Base-by-base conservation (phyloP, 768 basidiomycete species). In the Lactifluus volemus region DNA sequence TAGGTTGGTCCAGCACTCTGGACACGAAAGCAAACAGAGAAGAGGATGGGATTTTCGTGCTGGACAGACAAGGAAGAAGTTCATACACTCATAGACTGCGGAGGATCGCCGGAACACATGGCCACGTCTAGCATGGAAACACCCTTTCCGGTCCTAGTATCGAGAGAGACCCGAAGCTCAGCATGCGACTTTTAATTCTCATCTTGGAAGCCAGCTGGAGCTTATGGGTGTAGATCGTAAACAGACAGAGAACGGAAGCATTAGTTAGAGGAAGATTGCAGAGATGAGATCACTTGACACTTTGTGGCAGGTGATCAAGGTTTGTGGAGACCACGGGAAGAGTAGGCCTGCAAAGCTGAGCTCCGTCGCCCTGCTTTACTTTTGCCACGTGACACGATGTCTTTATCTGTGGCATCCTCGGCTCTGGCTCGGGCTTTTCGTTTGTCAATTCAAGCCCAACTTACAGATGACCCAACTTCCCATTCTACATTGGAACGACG, bases 111-210 rank as follows among this genome's bases (percentile, higher is more conserved):
- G 21, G 38, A 34, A 50, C 14, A 25, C 44, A 11, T 6, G 52
- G 21, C 38, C 11, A 12, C 15, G 45, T 54, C 64, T 25, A 25
- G 2, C 39, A 21, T 21, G 55, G 55, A 8, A 63, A 41, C 8
- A 25, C 15, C 29, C 14, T 39, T 15, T 25, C 64, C 41, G 36
- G n/a, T n/a, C n/a, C n/a, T n/a, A n/a, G 71, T 71, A 68, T 76
- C 74, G 48, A 95, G 73, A 4, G 91, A 93, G 2, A 91, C 92
- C 67, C 91, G 90, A 53, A 95, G 75, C 0, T 89, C 92, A 6
- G 84, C 88, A 70, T 97, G 93, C 3, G 95, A 80, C 59, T 92
- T 89, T 67, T 84, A 80, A 70, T 97, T 93, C 68, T 93, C 92
- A 64, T 92, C 88, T 60, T 89, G 91, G 49, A 88, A 74, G 3